Evolutionary conservation across 2,329 filamentous ascomycete genomes (phyloP).

Genomic region (Cytospora piceae): DNA sequence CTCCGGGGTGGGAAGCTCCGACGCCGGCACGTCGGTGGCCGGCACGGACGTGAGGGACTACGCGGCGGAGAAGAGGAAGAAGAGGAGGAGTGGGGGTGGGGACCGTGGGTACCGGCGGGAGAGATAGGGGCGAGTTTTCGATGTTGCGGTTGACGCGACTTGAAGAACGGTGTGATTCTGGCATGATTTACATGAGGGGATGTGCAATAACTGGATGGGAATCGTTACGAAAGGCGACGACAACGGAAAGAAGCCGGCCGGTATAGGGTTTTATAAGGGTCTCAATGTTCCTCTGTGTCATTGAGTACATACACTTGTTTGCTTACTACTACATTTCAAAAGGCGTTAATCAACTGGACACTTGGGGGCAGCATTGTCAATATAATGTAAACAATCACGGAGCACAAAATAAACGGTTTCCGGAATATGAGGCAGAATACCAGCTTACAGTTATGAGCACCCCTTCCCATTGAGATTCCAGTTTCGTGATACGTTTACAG

Average conservation of each 20-base stretch:
- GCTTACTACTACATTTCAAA: conserved; percentile 6
- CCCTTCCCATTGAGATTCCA: neutral
- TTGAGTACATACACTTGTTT: neutral
- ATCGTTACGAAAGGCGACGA: conserved; percentile 3
- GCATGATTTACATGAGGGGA: neutral
- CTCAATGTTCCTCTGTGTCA: conserved; percentile 12
- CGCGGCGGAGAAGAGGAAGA: conserved; percentile 49
- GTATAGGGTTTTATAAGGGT: neutral
- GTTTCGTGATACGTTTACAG: neutral
- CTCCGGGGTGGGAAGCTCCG: conserved; percentile 16
- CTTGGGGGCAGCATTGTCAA: conserved; percentile 24
- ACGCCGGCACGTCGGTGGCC: conserved; percentile 34
- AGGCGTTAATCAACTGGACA: conserved; percentile 18
- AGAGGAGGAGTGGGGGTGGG: conserved; percentile 40
- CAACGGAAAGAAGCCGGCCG: neutral
- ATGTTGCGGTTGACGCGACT: too few species aligned
- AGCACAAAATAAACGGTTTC: neutral
- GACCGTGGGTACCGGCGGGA: conserved; percentile 35
- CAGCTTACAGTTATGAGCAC: neutral
- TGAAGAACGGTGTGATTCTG: neutral
- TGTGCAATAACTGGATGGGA: neutral
- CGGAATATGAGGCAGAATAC: neutral
- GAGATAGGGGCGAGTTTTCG: conserved; percentile 26
- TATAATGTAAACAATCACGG: conserved; percentile 25
- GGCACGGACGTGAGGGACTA: conserved; percentile 43